Percentiles rank a stretch among this genome's conserved stretches.
These are phyloP conservation scores for Nemania serpens DNA, from an alignment of 2,329 filamentous ascomycete species.

Conservation along the genomic window DNA sequence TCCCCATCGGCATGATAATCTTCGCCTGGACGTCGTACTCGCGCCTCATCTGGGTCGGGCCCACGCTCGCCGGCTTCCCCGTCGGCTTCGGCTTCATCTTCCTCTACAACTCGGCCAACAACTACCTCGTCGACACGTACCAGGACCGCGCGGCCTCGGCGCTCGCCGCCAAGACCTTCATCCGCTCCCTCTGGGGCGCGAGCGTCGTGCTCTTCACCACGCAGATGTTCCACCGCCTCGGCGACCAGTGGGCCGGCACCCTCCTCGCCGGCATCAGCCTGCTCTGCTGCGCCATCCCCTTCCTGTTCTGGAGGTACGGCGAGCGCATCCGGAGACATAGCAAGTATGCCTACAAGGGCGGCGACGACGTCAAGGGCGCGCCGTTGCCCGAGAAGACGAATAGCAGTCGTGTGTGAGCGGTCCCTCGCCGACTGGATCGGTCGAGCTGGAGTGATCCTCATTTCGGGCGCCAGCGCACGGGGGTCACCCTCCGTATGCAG, in stretches of 20 bases:
- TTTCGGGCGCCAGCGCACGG: too few species aligned
- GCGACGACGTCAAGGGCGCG: conserved; percentile 45
- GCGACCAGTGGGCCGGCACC: conserved; percentile 75
- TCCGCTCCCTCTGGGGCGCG: conserved; percentile 81
- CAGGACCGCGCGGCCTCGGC: conserved; percentile 78
- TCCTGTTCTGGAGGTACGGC: conserved; percentile 79
- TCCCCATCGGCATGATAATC: conserved; percentile 62
- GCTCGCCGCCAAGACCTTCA: conserved; percentile 79
- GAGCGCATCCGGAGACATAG: conserved; percentile 70
- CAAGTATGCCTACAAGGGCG: conserved; percentile 73
- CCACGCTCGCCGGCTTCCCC: conserved; percentile 70
- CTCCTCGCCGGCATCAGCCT: conserved; percentile 75
- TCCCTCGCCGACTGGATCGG: too few species aligned
- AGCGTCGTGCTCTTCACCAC: conserved; percentile 76
- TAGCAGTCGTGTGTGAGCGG: conserved; percentile 24
- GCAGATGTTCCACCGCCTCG: conserved; percentile 77
- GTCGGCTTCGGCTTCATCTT: conserved; percentile 85
- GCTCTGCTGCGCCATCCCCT: conserved; percentile 82
- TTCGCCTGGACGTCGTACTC: conserved; percentile 69
- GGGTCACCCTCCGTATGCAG: too few species aligned
- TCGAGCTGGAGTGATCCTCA: too few species aligned
- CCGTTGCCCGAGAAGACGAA: conserved; percentile 27
- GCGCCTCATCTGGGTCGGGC: conserved; percentile 70
- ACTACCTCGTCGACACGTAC: conserved; percentile 70
- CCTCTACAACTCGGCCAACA: conserved; percentile 79